Evolutionary conservation across 768 basidiomycete species (phyloP).

Genomic region (Lactarius pseudohatsudake): DNA sequence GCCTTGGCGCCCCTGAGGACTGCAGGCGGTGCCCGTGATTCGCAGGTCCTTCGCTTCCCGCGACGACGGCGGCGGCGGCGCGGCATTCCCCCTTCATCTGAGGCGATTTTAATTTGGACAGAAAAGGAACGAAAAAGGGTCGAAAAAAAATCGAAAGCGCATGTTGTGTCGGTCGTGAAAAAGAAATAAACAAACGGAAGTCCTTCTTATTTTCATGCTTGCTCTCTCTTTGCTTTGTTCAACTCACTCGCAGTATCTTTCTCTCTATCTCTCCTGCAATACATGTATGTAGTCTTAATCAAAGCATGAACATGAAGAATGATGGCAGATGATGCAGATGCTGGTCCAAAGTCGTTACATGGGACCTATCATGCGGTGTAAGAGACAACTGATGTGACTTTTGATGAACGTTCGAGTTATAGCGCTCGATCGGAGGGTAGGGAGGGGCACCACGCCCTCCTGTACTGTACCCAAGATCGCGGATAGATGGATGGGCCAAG

Average conservation of each 20-base stretch:
- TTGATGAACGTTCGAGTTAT: background rate
- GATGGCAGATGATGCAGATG: background rate
- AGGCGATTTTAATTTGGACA: background rate
- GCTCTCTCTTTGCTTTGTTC: background rate
- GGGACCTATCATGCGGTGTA: slow-evolving; percentile 12
- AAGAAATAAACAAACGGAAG: background rate
- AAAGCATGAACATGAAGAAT: slow-evolving; percentile 1
- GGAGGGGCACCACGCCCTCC: background rate
- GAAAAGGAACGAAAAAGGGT: background rate
- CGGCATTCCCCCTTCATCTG: background rate
- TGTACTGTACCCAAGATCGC: background rate
- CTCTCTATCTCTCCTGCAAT: background rate
- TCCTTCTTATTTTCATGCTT: background rate
- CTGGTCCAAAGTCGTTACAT: background rate
- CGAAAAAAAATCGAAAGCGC: background rate
- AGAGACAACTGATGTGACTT: slow-evolving; percentile 14
- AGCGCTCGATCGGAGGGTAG: background rate
- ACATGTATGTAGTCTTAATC: slow-evolving; percentile 9
- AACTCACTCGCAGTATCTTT: background rate
- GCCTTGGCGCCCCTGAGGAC: background rate
- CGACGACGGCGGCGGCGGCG: background rate
- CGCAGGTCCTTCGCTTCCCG: background rate
- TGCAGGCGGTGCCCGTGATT: background rate
- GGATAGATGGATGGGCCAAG: background rate
- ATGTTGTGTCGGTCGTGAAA: background rate